Percentiles rank a stretch among this genome's conserved stretches.
phyloP scores from a whole-genome alignment of 106 monocot genomes.

The Dendrobium catenatum region DNA sequence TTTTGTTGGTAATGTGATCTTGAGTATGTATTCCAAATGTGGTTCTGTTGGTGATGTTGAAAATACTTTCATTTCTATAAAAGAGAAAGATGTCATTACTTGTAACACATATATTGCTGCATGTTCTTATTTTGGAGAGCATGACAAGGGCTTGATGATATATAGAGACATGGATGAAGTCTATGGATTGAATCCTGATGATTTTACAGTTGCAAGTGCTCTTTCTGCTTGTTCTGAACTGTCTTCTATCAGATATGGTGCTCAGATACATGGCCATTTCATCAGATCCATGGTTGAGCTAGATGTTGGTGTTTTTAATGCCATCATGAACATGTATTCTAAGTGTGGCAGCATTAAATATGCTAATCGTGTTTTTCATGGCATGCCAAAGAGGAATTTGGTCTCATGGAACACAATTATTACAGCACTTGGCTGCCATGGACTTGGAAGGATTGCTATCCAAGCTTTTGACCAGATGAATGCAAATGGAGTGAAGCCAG shows the following conservation, averaged over 20 bases:
- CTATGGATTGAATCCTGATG: slow-evolving; percentile 26
- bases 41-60: slow-evolving; percentile 26
- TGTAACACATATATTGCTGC: slow-evolving; percentile 47
- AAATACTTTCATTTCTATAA: slow-evolving; percentile 32
- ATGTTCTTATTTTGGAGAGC: slow-evolving; percentile 39
- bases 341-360: slow-evolving; percentile 50
- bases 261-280: slow-evolving; percentile 43
- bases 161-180: slow-evolving; percentile 30
- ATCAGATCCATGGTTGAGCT: slow-evolving; percentile 23
- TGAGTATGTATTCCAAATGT: slow-evolving; percentile 47
- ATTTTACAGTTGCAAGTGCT: slow-evolving; percentile 36
- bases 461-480: slow-evolving; percentile 44
- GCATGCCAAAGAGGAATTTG: slow-evolving; percentile 30
- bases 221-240: slow-evolving; percentile 47
- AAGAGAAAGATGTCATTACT: slow-evolving; percentile 47
- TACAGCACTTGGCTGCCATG: slow-evolving; percentile 42
- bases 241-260: slow-evolving; percentile 32
- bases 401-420: slow-evolving; percentile 71
- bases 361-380: slow-evolving; percentile 25
- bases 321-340: slow-evolving; percentile 60
- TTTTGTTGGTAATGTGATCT: slow-evolving; percentile 62
- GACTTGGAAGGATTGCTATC: slow-evolving; percentile 26
- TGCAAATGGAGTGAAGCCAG: slow-evolving; percentile 15
- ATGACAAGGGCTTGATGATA: slow-evolving; percentile 31
- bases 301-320: slow-evolving; percentile 46